Base-by-base conservation (phyloP, 805 yeast genomes). In the Candida piceae region DNA sequence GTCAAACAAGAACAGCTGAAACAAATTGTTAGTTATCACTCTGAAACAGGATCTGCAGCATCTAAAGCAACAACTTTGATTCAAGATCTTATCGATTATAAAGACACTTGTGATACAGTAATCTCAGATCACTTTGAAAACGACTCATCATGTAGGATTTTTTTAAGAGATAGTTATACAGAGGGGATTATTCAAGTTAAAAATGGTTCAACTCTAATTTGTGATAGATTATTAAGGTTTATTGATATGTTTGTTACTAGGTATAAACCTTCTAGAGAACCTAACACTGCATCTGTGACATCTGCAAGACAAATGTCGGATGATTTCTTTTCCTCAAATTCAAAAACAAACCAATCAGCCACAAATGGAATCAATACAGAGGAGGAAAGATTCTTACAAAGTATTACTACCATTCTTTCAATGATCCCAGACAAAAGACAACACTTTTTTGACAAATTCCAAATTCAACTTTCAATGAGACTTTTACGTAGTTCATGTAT, bases 401-500 rank as follows among this genome's bases (percentile, higher is more conserved):
- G 34, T 6, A 18, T 38, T 10, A 22, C 29, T 13, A 18, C 43
- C 4, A 34, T 38, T 13, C 34, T 49, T 18, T 36, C 41, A 1
- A 40, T 50, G 40, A 32, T 49, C 12, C 48, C 52, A 3, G 45
- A 43, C 6, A 40, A 34, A n/a, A 36, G 53, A 19, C 42, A 40
- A 16, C 39, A 48, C 11, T 49, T 50, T 19, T 49, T 50, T 34
- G 49, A 50, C 17, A 46, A 39, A 28, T 50, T 46, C 34, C 46
- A 45, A 15, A 44, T 50, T 13, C 52, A 47, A 22, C 39, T 50
- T 2, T 48, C 53, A 1, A 26, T 39, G 35, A 43, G 55, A 31
- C 33, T 49, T 20, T 28, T 48, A 13, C 40, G 49, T 12, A 47
- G 49, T 1, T 21, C 24, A 13, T 29, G 40, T 20, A 34, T 44